Evolutionary conservation across 75 land plant species (phyloP), one percentile per base, ranked within the genome.

Genomic region (Ceratopteris richardii): DNA sequence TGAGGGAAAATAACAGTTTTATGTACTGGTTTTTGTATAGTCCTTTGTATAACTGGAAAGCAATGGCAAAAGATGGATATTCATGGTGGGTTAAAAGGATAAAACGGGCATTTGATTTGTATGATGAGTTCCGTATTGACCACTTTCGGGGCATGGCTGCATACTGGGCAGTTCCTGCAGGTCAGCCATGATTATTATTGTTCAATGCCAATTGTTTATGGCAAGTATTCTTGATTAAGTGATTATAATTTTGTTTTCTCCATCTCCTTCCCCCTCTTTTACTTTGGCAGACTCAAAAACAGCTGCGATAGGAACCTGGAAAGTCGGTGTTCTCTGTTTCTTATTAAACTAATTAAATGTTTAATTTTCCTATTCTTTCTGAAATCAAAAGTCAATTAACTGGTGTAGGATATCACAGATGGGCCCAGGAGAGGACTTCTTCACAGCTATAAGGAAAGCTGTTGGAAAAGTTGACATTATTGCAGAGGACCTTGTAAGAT

Each of bases 101-200:
- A 13, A 61, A 65, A 31, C 90, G 96, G 25, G 98, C 98, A 29
- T 68, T 60, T 31, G 72, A 83, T 62, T 74, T 93, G 23, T 93
- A 73, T 74, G 96, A 89, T 70, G 98, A 88, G 62, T 93, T 93
- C 63, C 80, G 98, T 53, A 93, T 93, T 29, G 98, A 93, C 48
- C 98, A 93, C 42, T 93, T 93, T 57, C 79, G 98, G 40, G 98
- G 96, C 29, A 71, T 93, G 70, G 87, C 98, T 65, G 98, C 91
- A 18, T 93, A 68, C 56, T 93, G 98, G 98, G 84, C 96, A 44
- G 80, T 93, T 53, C 82, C 87, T 55, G 78, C 96, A 56, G 96
- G 96, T 86, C 41, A 39, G 39, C 17, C 11, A 29, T 9, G 9
- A 4, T 33, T 33, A 9, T 33, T 33, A 4, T 33, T 3, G 37